phyloP scores from a whole-genome alignment of 305 asterid genomes.

The Fraxinus paxiana region DNA sequence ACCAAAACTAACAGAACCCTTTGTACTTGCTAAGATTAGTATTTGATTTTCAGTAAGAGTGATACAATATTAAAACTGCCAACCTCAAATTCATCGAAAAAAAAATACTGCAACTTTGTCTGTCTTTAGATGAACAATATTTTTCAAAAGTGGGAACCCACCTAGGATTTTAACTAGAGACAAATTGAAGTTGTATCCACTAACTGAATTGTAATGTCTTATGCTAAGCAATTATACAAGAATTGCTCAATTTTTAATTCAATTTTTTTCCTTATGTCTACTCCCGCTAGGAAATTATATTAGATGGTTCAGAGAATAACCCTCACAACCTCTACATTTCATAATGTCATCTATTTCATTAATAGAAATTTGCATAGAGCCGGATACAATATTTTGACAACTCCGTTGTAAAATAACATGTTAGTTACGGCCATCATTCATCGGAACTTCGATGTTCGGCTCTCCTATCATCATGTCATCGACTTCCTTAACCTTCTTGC shows the following conservation, averaged over 20 bases:
- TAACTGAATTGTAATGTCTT: not conserved
- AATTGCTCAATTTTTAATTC: not conserved
- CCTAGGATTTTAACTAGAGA: not conserved
- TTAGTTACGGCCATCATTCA: not conserved
- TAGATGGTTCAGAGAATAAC: not conserved
- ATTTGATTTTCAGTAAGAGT: not conserved
- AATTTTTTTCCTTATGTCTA: not conserved
- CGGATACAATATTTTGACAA: not conserved
- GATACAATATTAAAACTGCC: not conserved
- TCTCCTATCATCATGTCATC: not conserved
- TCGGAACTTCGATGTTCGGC: not conserved
- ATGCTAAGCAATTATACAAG: not conserved
- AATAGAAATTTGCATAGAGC: not conserved
- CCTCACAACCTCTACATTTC: not conserved
- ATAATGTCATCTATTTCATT: not conserved
- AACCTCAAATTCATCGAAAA: not conserved
- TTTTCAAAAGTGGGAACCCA: not conserved
- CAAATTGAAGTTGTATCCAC: not conserved
- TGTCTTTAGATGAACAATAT: not conserved
- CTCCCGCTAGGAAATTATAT: not conserved
- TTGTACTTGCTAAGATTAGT: not conserved
- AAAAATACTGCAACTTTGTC: not conserved
- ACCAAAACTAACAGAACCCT: not conserved
- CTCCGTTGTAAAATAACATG: too few species aligned
- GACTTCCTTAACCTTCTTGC: not conserved